Percentiles rank a stretch among this genome's conserved stretches.
These are phyloP conservation scores for Solioccasus polychromus DNA, from an alignment of 768 basidiomycete species.

Conservation along the genomic window DNA sequence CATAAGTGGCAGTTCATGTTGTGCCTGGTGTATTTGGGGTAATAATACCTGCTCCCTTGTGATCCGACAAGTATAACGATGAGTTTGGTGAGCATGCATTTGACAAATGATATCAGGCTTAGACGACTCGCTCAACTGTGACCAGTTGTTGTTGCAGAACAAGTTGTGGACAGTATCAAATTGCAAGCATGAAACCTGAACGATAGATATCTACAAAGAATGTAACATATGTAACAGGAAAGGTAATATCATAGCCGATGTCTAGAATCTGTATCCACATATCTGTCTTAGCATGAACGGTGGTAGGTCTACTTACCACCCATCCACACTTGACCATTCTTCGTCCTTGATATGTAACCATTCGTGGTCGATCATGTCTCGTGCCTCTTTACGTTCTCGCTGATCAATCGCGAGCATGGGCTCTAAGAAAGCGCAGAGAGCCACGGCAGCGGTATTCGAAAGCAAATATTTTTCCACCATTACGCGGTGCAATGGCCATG, in stretches of 20 bases:
- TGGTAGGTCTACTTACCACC: slow-evolving; percentile 25
- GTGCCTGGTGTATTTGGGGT: too few relatives aligned
- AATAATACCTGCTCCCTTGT: slow-evolving; percentile 21
- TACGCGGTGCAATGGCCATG: slow-evolving; percentile 79
- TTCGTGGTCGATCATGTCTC: slow-evolving; percentile 68
- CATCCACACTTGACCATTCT: slow-evolving; percentile 24
- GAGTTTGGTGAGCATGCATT: slow-evolving; percentile 17
- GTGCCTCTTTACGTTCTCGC: slow-evolving; percentile 63
- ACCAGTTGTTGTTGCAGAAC: too few relatives aligned
- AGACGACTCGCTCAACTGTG: too few relatives aligned
- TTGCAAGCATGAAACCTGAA: slow-evolving; percentile 1
- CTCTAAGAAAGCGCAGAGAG: slow-evolving; percentile 63
- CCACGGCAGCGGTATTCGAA: slow-evolving; percentile 51
- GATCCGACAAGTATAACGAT: slow-evolving; percentile 19
- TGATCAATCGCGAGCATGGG: slow-evolving; percentile 78
- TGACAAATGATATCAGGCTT: too few relatives aligned
- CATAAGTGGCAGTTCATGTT: too few relatives aligned
- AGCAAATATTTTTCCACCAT: slow-evolving; percentile 89
- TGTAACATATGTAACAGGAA: slow-evolving; percentile 7
- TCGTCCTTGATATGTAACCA: slow-evolving; percentile 58
- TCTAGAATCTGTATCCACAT: slow-evolving; percentile 10
- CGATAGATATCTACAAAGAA: neutral
- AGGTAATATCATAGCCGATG: slow-evolving; percentile 1
- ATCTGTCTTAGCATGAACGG: slow-evolving; percentile 2
- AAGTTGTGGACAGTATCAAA: too few relatives aligned